phyloP scores from a whole-genome alignment of 345 rosid species.

The Linum lewisii region DNA sequence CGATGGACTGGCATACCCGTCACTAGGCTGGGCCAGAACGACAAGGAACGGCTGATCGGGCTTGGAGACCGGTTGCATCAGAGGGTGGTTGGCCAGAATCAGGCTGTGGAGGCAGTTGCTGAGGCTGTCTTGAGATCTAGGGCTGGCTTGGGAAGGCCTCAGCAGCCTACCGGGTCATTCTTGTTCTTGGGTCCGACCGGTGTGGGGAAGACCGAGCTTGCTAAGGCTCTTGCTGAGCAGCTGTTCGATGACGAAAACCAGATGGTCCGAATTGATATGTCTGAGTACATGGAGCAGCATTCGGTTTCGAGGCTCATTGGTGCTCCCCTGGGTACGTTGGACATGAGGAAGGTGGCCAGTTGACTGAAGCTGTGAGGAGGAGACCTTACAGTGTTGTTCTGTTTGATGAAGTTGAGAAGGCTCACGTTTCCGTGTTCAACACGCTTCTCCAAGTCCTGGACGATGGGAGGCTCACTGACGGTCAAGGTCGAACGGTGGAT shows the following conservation, averaged over 20 bases:
- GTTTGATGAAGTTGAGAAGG: constrained; percentile 93
- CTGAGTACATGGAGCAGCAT: constrained; percentile 86
- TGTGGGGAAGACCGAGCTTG: constrained; percentile 87
- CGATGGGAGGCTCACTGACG: constrained; percentile 81
- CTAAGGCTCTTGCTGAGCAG: constrained; percentile 92
- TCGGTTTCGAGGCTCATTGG: constrained; percentile 74
- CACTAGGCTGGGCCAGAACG: constrained; percentile 82
- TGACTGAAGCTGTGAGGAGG: constrained; percentile 85
- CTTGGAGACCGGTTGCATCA: constrained; percentile 65
- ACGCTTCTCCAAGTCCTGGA: constrained; percentile 90
- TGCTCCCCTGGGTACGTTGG: constrained; percentile 95
- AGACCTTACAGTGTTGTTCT: constrained; percentile 74
- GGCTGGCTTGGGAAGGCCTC: constrained; percentile 90
- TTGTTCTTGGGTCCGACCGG: constrained; percentile 92
- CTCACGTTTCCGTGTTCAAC: constrained; percentile 81
- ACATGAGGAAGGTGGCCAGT: constrained; percentile 93
- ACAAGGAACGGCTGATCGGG: constrained; percentile 70
- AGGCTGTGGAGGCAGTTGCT: constrained; percentile 67
- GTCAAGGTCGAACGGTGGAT: constrained; percentile 88
- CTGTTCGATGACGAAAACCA: constrained; percentile 79
- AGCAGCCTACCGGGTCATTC: constrained; percentile 92
- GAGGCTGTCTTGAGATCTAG: constrained; percentile 81
- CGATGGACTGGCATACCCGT: constrained; percentile 95
- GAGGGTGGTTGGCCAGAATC: constrained; percentile 83
- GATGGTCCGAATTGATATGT: constrained; percentile 74